phyloP scores from a whole-genome alignment of 176 grass and related monocot genomes.

The Lolium multiflorum region DNA sequence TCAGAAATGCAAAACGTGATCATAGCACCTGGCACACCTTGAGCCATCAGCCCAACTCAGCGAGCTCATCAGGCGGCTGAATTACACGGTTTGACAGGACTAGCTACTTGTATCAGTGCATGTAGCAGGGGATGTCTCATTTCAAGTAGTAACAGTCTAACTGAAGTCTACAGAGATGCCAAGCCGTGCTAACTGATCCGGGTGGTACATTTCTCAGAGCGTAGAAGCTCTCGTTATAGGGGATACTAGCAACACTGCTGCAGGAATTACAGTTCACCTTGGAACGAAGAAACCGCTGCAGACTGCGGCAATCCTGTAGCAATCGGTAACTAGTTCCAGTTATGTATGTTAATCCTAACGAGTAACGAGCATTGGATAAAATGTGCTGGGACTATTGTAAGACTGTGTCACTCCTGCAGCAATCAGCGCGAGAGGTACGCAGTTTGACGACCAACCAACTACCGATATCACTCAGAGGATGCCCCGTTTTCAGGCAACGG shows the following conservation, averaged over 20 bases:
- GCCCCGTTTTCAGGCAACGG: background rate
- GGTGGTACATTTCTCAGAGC: background rate
- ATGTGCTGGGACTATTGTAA: background rate
- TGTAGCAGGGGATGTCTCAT: background rate
- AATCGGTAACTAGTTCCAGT: background rate
- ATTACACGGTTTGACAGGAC: background rate
- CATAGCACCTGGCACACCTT: background rate
- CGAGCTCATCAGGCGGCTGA: background rate
- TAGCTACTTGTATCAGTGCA: slow-evolving; percentile 25
- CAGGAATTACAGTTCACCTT: background rate
- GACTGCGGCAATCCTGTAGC: background rate
- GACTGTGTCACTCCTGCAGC: too few species aligned
- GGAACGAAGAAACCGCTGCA: background rate
- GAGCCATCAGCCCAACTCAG: background rate
- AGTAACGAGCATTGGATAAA: background rate
- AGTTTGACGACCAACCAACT: too few species aligned
- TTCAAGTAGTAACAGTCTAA: background rate
- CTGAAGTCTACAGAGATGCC: background rate
- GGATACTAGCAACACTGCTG: too few species aligned
- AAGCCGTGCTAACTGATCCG: background rate
- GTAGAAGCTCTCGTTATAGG: too few species aligned
- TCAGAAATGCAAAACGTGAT: background rate
- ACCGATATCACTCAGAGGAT: too few species aligned
- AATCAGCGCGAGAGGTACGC: too few species aligned
- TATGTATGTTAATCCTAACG: background rate